Evolutionary conservation across 2,329 filamentous ascomycete species (phyloP), one percentile per base, ranked within the genome.

Genomic region (Stemphylium vesicarium): DNA sequence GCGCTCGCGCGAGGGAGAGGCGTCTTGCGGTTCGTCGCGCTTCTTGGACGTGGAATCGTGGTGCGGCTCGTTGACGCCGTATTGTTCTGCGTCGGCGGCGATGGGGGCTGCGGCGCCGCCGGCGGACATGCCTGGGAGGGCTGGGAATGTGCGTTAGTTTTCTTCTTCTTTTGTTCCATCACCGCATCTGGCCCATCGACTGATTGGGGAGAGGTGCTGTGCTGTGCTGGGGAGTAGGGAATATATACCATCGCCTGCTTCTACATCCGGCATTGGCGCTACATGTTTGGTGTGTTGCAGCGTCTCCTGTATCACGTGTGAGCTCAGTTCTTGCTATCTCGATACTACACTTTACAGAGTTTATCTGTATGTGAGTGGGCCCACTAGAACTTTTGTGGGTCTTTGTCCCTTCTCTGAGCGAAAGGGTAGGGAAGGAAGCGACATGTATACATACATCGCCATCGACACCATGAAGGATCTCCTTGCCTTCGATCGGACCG

Each of bases 401-500:
- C 2, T 10, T 11, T 29, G 5, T 29, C 26, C n/a, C n/a, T 29
- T 29, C 7, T 10, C 2, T 5, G 26, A 7, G 7, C n/a, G n/a
- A n/a, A 29, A 29, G 26, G 4, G 4, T 11, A 11, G 26, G 10
- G 10, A 8, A 26, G 8, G 26, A 29, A 11, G 10, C 5, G 10
- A n/a, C 6, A n/a, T 6, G 4, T 12, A 22, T 5, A 60, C 66
- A 32, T 66, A 75, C 74, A 60, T 77, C 71, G 50, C 69, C 72
- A 40, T 58, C 58, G 24, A 67, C 68, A 48, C 77, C 76, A 55
- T 78, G 76, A 38, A 75, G 60, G 36, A 77, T 63, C 60, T 72
- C 73, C 41, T 75, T 61, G 46, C 69, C 75, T 53, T 78, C 75
- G 38, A 73, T 69, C 54, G 74, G 68, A 12, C 69, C 75, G 64